A percentile compares a stretch with the other conserved stretches of the same genome.
phyloP scores from a whole-genome alignment of 1,139 yeast species.

The Candida gigantensis region DNA sequence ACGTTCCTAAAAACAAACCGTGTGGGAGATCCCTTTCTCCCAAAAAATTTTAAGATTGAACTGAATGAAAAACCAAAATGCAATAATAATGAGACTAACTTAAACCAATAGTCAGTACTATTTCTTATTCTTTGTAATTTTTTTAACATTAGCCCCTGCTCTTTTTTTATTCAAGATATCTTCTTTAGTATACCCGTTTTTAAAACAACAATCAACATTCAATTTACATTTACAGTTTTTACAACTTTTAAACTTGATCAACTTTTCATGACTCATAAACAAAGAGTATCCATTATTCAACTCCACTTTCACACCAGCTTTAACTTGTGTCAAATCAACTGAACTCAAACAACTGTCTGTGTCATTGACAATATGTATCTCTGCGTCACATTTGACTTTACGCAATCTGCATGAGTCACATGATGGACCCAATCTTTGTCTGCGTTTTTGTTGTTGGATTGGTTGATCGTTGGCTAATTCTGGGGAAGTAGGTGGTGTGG shows the following conservation, averaged over 20 bases:
- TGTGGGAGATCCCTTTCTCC: too few relatives aligned
- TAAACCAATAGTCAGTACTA: too few relatives aligned
- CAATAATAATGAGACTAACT: neutral
- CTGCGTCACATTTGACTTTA: conserved; percentile 76
- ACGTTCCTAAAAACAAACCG: too few relatives aligned
- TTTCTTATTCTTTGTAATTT: neutral
- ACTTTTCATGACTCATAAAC: conserved; percentile 31
- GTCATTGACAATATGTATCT: conserved; percentile 32
- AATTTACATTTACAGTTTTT: conserved; percentile 46
- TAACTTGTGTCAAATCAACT: too few relatives aligned
- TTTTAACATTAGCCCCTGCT: conserved; percentile 1
- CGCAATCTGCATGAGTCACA: conserved; percentile 73
- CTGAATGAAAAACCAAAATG: too few relatives aligned
- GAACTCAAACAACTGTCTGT: conserved; percentile 4
- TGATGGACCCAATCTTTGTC: conserved; percentile 74
- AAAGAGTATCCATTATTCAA: conserved; percentile 3
- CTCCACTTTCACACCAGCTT: conserved; percentile 2
- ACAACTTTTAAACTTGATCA: conserved; percentile 52
- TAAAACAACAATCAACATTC: conserved; percentile 47
- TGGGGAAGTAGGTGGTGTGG: conserved; percentile 3
- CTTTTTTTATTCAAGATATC: conserved; percentile 41
- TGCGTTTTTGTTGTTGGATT: conserved; percentile 37
- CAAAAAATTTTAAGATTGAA: too few relatives aligned
- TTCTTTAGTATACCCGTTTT: conserved; percentile 62
- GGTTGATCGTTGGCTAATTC: conserved; percentile 2